Evolutionary conservation across 1,139 yeast genomes (phyloP).

Genomic region (Yarrowia galli): DNA sequence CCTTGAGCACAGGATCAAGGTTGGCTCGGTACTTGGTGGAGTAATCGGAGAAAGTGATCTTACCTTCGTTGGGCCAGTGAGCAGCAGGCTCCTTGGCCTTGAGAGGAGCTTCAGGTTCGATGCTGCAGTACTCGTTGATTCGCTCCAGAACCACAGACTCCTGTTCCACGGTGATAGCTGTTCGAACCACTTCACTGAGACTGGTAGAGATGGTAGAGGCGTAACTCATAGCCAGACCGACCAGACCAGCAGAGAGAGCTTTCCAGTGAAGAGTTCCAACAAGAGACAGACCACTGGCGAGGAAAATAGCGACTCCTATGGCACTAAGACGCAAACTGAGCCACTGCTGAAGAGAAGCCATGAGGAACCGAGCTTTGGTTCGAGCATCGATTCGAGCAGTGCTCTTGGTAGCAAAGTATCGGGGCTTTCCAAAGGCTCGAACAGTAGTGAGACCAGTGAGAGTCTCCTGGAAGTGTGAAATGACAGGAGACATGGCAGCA

Average conservation of each 20-base stretch:
- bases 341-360: conserved; percentile 73
- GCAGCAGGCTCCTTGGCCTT: conserved; percentile 52
- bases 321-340: conserved; percentile 70
- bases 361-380: conserved; percentile 69
- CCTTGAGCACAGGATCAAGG: conserved; percentile 60
- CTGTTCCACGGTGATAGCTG: conserved; percentile 76
- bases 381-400: conserved; percentile 61
- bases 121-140: conserved; percentile 69
- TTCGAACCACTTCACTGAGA: conserved; percentile 66
- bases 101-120: conserved; percentile 62
- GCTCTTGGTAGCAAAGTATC: conserved; percentile 60
- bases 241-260: conserved; percentile 70
- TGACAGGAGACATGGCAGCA: conserved; percentile 76
- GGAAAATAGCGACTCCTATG: conserved; percentile 69
- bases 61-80: conserved; percentile 54
- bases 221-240: conserved; percentile 77
- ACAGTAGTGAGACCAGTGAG: conserved; percentile 76
- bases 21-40: conserved; percentile 70
- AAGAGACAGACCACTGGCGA: conserved; percentile 59
- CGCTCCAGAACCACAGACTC: conserved; percentile 80
- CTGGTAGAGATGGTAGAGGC: conserved; percentile 69
- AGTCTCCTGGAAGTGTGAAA: conserved; percentile 79
- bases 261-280: conserved; percentile 50
- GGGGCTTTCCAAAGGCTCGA: conserved; percentile 61
- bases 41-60: conserved; percentile 62